Evolutionary conservation across 371 early-diverging fungal species (phyloP), one percentile per base, ranked within the genome.

Genomic region (Mortierella sp.): DNA sequence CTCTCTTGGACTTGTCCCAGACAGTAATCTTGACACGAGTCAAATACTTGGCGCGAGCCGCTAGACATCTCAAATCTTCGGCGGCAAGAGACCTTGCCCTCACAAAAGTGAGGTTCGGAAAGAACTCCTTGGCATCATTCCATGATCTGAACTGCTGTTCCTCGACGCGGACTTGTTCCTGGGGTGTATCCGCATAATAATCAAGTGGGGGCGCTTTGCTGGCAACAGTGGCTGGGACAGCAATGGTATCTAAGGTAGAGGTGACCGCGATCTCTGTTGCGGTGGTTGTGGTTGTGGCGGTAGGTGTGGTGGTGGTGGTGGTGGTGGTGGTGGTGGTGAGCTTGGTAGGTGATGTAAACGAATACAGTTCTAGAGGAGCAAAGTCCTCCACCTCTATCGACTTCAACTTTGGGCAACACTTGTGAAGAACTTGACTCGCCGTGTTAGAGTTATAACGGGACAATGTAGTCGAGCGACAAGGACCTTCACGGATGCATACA

Each of bases 1-100:
- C 7, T 10, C 34, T 7, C 10, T 4, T 10, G 34, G 7, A 7
- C 34, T 10, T 24, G 47, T 46, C 7, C 47, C 22, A 46, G 19
- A 4, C 7, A 16, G n/a, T 12, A 19, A 60, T 10, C 7, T 63
- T 57, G 17, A 63, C 34, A 19, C 51, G 50, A 1, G 64, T 64
- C 57, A 64, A 37, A 27, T 44, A 45, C 39, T 24, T 13, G 8
- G 52, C 50, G 9, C 28, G 39, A 7, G 28, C 31, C 6, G 37
- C 52, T 31, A 56, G 25, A 22, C 45, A 64, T 5, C 51, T 37
- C 25, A 64, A 37, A 27, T 64, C 64, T 28, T 56, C 57, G 13
- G 43, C 44, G 12, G 57, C 37, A n/a, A 63, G 4, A 28, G 46
- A 43, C n/a, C 43, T 37, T n/a, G n/a, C 13, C 13, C 12, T 21